Base-by-base conservation (phyloP, 768 basidiomycete species). In the Clavulina sp. region DNA sequence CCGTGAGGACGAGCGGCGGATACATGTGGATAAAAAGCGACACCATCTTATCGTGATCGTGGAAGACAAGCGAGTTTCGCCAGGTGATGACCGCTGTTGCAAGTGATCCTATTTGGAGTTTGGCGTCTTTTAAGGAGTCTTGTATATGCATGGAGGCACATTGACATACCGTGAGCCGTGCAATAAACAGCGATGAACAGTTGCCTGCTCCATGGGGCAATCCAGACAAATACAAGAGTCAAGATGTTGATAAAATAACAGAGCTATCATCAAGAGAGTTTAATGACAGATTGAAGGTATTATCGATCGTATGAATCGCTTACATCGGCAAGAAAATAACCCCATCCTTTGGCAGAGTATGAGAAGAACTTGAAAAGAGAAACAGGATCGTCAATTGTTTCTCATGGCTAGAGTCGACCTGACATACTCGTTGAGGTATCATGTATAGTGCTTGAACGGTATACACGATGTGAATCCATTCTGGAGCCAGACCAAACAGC, bases 21-120 rank as follows among this genome's bases (percentile, higher is more conserved):
- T 95, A 96, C 52, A 97, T 81, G 62, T 99, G 95, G 30, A 99
- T 77, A 68, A 92, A 97, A 24, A 99, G 69, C 6, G 84, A 88
- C 18, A 86, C 96, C 61, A 96, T 85, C 65, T 97, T 97, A 64
- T 99, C 95, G 51, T 78, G 74, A 60, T 93, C 91, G 60, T 99
- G 95, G 69, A 99, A 99, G 2, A 99, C 95, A 23, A 99, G 77
- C 57, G 87, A 92, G 61, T 99, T 99, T 55, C 95, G 75, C 95
- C 95, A 99, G 6, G 93, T 96, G 58, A 96, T 86, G 47, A 97
- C 91, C 0, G 93, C 92, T 49, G 84, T 87, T 0, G 87, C 92
- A 30, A 95, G 74, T 0, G 84, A 76, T 0, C 91, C 64, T 66
- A 49, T 13, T 24, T 29, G 38, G 46, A 44, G 49, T 4, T 43